Evolutionary conservation across 441 rosid species (phyloP), one percentile per base, ranked within the genome.

Genomic region (Croton laevigatus): DNA sequence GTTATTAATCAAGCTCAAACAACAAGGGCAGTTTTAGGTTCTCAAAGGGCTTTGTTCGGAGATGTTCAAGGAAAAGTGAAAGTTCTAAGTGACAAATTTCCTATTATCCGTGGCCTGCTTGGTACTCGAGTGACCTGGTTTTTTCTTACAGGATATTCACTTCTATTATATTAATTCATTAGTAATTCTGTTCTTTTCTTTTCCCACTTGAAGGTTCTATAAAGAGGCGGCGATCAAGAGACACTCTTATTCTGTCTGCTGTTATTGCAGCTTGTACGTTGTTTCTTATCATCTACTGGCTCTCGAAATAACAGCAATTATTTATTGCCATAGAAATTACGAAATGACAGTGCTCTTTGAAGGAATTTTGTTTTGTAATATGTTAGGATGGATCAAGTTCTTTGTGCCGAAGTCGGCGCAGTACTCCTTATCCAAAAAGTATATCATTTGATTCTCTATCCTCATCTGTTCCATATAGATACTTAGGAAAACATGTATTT

Each of bases 41-140:
- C 98, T 78, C 99, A 95, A 74, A 87, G 97, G 81, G 62, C 89
- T 58, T 52, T 91, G 77, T 89, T 95, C 76, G 95, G 95, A 78
- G 97, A 91, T 84, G 95, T 93, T 75, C 94, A 88, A 76, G 97
- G 97, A 81, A 95, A 93, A 93, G 95, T 91, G 62, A 95, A 93
- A 79, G 73, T 76, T 78, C 83, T 91, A 52, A 79, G 91, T 36
- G 98, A 93, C 84, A 93, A 89, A 73, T 93, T 95, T 85, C 95
- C 97, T 6, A 69, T 85, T 40, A 82, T 95, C 62, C 93, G 94
- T 40, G 94, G 95, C 81, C 73, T 95, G 75, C 92, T 95, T 38
- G 99, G 99, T 93, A 89, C 46, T 67, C 10, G 77, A 1, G 64
- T 55, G 7, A 55, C 67, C 19, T 70, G 46, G 54, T 75, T 59